phyloP scores from a whole-genome alignment of 2,329 filamentous ascomycete genomes.

The Alternaria sp. region DNA sequence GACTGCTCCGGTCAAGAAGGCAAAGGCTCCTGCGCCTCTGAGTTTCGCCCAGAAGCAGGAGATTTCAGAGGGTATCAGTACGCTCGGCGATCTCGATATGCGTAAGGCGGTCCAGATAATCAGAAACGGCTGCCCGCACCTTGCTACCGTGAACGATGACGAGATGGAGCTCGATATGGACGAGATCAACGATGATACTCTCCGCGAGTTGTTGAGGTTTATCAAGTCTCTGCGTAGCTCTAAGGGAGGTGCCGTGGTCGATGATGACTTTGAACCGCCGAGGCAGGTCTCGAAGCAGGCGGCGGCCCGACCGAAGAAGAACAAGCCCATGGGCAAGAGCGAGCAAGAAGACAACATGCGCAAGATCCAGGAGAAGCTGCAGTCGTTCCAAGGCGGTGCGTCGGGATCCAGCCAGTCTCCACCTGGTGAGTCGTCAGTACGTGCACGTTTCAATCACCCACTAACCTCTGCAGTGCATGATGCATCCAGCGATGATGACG shows the following conservation, averaged over 20 bases:
- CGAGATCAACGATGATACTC: conserved; percentile 60
- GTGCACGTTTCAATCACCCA: conserved; percentile 10
- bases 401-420: conserved; percentile 55
- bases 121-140: conserved; percentile 77
- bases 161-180: conserved; percentile 72
- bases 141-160: conserved; percentile 62
- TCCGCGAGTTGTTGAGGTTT: conserved; percentile 63
- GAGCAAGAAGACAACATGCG: conserved; percentile 73
- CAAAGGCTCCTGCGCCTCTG: conserved; percentile 69
- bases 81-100: conserved; percentile 78
- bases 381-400: conserved; percentile 46
- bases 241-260: conserved; percentile 45
- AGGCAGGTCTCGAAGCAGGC: conserved; percentile 44
- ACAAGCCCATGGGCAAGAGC: conserved; percentile 76
- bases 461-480: conserved; percentile 42
- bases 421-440: conserved; percentile 42
- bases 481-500: conserved; percentile 58
- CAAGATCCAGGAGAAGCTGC: conserved; percentile 65
- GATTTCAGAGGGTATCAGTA: conserved; percentile 84
- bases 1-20: conserved; percentile 52
- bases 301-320: conserved; percentile 68
- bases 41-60: conserved; percentile 85
- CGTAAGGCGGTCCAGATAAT: conserved; percentile 86
- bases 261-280: conserved; percentile 59
- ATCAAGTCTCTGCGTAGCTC: conserved; percentile 54